phyloP scores from a whole-genome alignment of 306 rosid species.

The Phaseolus lunatus region DNA sequence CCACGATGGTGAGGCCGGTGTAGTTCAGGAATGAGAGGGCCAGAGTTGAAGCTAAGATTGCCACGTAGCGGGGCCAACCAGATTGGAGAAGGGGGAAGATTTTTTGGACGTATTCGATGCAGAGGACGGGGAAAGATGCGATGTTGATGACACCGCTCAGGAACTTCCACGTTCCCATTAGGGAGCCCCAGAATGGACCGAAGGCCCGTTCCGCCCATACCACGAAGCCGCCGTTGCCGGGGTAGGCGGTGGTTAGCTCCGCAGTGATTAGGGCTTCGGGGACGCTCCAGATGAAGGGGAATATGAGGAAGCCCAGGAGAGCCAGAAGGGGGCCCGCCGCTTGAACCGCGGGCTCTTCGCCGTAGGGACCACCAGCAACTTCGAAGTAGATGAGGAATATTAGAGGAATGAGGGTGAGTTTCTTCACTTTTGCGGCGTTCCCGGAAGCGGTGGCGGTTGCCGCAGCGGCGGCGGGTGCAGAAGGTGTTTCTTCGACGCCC shows the following conservation, averaged over 20 bases:
- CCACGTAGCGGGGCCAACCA: constrained; percentile 49
- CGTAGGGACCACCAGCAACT: constrained; percentile 57
- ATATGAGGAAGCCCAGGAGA: constrained; percentile 45
- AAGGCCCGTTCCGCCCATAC: constrained; percentile 50
- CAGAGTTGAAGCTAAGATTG: constrained; percentile 15
- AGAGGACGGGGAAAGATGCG: constrained; percentile 48
- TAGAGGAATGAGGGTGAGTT: constrained; percentile 47
- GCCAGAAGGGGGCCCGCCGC: constrained; percentile 54
- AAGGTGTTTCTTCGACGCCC: not conserved
- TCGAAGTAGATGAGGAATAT: constrained; percentile 57
- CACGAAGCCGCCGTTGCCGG: constrained; percentile 53
- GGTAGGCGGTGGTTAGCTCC: constrained; percentile 46
- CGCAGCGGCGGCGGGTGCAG: not conserved
- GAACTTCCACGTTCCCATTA: constrained; percentile 53
- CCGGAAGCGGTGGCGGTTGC: not conserved
- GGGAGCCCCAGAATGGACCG: constrained; percentile 49
- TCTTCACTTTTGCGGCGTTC: not conserved
- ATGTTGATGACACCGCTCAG: constrained; percentile 54
- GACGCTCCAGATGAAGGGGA: constrained; percentile 54
- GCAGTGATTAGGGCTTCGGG: constrained; percentile 54
- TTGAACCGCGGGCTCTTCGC: constrained; percentile 54
- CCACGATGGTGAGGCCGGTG: constrained; percentile 47
- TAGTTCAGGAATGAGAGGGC: constrained; percentile 44
- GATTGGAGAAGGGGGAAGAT: constrained; percentile 34
- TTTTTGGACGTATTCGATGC: constrained; percentile 46